Evolutionary conservation across 2,329 filamentous ascomycete genomes (phyloP), one percentile per base, ranked within the genome.

Genomic region (Harringtonia aguacate): DNA sequence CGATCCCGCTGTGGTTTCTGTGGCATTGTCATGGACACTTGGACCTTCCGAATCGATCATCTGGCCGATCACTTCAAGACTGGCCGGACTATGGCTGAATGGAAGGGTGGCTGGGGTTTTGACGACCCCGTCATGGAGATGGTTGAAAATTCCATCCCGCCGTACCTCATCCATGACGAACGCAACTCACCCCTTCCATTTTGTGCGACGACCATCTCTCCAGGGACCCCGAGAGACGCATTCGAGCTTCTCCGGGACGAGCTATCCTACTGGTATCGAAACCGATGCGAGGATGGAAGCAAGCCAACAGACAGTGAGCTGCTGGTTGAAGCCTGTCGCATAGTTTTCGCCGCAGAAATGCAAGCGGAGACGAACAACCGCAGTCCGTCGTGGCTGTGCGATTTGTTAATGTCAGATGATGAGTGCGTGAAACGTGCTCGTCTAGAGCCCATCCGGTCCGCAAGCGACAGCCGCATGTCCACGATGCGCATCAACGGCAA

Each of bases 51-150:
- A 55, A 66, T 74, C 15, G 77, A 81, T 53, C 78, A 82, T 54
- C 61, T 81, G 33, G 77, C 78, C n/a, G 75, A 80, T 50, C 78
- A 81, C 59, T 82, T 81, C 65, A 81, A 79, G 61, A 73, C 68
- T 22, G 77, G 78, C 62, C 73, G 72, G 50, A 76, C 73, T 54
- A 82, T 82, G 77, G 74, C 72, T 49, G 75, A 81, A 59, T 82
- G 78, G 78, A 78, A 79, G 67, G 78, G 78, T 64, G 77, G 79
- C 60, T 81, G 77, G 77, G 78, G 78, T 67, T 81, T 82, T 49
- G 77, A 81, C 44, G 63, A 65, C 24, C 70, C 74, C 30, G 70
- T 81, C 35, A 64, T 79, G 52, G 68, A 77, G 49, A 72, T 80
- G 66, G 72, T 81, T 53, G 77, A 81, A 59, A 81, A 81, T 55